Conservation (phyloP, 805 yeast species). For the Yarrowia divulgata region DNA sequence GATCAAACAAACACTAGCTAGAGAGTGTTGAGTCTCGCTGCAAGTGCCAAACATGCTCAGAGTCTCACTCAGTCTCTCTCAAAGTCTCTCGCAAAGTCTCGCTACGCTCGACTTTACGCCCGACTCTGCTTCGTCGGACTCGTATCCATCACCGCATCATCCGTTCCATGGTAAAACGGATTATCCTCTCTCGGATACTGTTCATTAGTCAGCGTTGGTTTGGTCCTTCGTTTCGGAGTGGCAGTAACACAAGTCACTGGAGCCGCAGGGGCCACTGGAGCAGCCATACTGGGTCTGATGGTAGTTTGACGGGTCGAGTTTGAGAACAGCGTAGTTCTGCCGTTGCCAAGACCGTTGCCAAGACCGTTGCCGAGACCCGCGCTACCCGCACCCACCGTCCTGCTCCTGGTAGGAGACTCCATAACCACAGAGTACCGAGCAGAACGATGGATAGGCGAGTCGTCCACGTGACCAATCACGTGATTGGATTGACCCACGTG, state of each 20-base stretch:
- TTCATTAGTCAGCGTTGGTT: constrained; percentile 5
- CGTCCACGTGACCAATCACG: background rate
- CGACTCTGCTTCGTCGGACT: background rate
- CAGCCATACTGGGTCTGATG: constrained; percentile 20
- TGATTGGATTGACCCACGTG: no score
- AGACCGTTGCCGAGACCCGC: no score
- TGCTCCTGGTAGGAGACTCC: constrained; percentile 5
- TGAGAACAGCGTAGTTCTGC: no score
- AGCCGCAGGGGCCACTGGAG: constrained; percentile 8
- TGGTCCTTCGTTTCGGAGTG: background rate
- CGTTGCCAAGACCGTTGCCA: background rate
- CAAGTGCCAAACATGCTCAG: no score
- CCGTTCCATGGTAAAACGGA: constrained; percentile 25
- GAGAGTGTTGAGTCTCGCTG: no score
- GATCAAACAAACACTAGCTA: no score
- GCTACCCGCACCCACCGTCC: background rate
- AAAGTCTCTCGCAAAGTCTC: no score
- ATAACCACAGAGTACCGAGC: background rate
- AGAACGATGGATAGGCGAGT: background rate
- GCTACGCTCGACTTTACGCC: background rate
- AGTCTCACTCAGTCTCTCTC: no score
- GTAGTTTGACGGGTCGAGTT: background rate
- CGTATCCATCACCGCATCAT: constrained; percentile 14
- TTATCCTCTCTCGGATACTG: constrained; percentile 13
- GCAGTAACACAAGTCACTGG: background rate